Evolutionary conservation across 441 rosid genomes (phyloP).

Genomic region (Flueggea neowawraea): DNA sequence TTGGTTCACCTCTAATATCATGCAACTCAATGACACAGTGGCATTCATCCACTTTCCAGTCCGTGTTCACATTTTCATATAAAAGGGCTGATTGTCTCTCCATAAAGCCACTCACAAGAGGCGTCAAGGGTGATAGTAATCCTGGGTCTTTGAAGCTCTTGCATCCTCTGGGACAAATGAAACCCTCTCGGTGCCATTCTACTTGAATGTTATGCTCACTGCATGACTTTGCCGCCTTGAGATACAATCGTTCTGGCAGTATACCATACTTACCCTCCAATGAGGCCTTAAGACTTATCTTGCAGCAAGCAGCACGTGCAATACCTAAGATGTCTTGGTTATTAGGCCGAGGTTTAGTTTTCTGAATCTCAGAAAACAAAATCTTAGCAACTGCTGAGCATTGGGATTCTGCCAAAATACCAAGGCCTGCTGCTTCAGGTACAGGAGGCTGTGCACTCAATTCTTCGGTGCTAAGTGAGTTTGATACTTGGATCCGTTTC

Average conservation of each 20-base stretch:
- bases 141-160: constrained; percentile 45
- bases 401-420: constrained; percentile 57
- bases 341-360: constrained; percentile 88
- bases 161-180: constrained; percentile 83
- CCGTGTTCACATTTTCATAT: constrained; percentile 26
- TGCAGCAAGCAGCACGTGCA: constrained; percentile 92
- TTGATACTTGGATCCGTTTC: constrained; percentile 71
- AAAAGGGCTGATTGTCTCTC: constrained; percentile 22
- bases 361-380: constrained; percentile 63
- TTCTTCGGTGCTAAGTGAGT: constrained; percentile 36
- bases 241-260: constrained; percentile 71
- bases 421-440: constrained; percentile 36
- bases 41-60: constrained; percentile 81
- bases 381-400: constrained; percentile 74
- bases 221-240: constrained; percentile 96
- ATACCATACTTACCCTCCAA: constrained; percentile 73
- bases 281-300: constrained; percentile 67
- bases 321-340: constrained; percentile 74
- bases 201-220: constrained; percentile 85
- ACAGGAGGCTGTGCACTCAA: constrained; percentile 32
- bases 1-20: constrained; percentile 49
- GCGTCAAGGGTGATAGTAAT: constrained; percentile 34
- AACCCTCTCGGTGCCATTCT: constrained; percentile 88
- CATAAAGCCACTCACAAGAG: constrained; percentile 35
- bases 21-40: constrained; percentile 69